Evolutionary conservation across 371 early-diverging fungal genomes (phyloP), one percentile per base, ranked within the genome.

Genomic region (Mortierella sp.): DNA sequence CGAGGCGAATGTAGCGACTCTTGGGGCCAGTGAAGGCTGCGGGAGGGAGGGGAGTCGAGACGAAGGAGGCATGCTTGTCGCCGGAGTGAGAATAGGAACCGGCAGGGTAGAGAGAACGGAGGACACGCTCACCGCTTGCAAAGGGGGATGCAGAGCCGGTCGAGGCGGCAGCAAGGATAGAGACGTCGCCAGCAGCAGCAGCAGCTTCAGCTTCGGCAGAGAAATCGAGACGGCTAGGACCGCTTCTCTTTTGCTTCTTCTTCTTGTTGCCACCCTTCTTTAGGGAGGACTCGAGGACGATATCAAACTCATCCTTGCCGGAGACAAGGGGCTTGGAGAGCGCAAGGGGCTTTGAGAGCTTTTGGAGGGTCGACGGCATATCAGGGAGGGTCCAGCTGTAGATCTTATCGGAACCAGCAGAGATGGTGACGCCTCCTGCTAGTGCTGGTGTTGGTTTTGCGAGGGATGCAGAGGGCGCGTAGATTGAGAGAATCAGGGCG

Each of bases 51-150:
- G 83, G 83, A 10, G 68, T 60, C 1, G 83, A 51, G 1, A 56
- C 73, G 54, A 83, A 83, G 11, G 73, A 63, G 14, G 79, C 74
- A 24, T 83, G 83, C 3, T 35, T 35, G 27, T 83, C 65, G 11
- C 70, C 49, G 12, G 79, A 79, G 27, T 48, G 77, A 6, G 83
- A 58, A 54, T 79, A 83, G 21, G 83, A 83, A 24, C 58, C 24
- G 8, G 71, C 77, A 24, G 83, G 83, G 72, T 83, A 83, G 11
- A 79, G 41, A 0, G 83, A 83, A 41, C 83, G 79, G 21, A 83
- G 65, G 65, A 83, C 79, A 16, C 63, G 73, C 60, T 58, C 60
- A 6, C 29, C 12, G 29, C 14, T 27, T 29, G 60, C 60, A 58
- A 58, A 29, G 29, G 60, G 60, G n/a, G 60, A 58, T n/a, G 32